Conservation (phyloP, 2,329 filamentous ascomycete species). For the Colletotrichum navitas region DNA sequence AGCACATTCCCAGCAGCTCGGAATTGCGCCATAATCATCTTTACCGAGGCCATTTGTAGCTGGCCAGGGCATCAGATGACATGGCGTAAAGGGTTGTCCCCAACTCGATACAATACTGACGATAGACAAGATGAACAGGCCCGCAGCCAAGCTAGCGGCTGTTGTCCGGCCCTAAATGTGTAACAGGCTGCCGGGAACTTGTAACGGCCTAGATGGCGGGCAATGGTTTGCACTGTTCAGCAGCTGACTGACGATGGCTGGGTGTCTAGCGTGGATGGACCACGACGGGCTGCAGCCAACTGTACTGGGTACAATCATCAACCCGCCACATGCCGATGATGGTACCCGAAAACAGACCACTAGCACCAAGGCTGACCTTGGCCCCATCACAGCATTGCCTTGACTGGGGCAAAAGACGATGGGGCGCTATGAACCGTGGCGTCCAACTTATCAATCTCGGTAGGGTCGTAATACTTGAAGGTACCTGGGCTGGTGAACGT, state of each 20-base stretch:
- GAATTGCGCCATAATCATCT: not conserved
- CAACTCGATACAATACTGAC: not conserved
- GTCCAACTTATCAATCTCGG: slow-evolving; percentile 31
- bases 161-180: not conserved
- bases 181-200: not conserved
- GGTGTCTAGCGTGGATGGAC: not conserved
- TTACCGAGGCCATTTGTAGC: not conserved
- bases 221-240: not conserved
- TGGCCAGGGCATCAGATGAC: not conserved
- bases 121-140: not conserved
- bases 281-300: not conserved
- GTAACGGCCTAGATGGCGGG: not conserved
- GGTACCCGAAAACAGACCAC: slow-evolving; percentile 2
- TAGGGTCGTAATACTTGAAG: not conserved
- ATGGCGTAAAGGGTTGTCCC: not conserved
- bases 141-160: not conserved
- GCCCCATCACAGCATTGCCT: slow-evolving; percentile 7
- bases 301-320: not conserved
- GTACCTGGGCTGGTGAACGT: not conserved
- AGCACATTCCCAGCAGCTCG: slow-evolving; percentile 3
- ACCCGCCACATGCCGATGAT: not conserved
- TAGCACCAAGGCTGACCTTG: not conserved
- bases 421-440: slow-evolving; percentile 16
- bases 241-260: not conserved
- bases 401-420: slow-evolving; percentile 2